Percentiles rank a stretch among this genome's conserved stretches.
phyloP scores from a whole-genome alignment of 1,284 basidiomycete genomes.

The Ustilago nuda region DNA sequence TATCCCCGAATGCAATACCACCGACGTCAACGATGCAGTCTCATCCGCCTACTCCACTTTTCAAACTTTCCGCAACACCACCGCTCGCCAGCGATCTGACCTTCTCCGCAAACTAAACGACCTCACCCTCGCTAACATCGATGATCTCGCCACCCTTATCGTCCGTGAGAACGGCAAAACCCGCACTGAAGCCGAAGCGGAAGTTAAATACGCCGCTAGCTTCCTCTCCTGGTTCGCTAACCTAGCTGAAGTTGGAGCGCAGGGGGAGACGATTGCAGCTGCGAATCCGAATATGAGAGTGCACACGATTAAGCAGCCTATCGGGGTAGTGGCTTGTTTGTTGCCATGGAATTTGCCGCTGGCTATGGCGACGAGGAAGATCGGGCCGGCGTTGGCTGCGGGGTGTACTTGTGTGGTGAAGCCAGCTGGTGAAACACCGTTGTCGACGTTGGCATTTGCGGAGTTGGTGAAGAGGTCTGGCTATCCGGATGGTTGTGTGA shows the following conservation, averaged over 20 bases:
- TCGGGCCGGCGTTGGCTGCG: slow-evolving; percentile 34
- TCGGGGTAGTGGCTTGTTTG: slow-evolving; percentile 44
- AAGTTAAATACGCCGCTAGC: slow-evolving; percentile 40
- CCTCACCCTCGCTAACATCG: slow-evolving; percentile 33
- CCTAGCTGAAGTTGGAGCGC: slow-evolving; percentile 28
- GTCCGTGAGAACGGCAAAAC: slow-evolving; percentile 52
- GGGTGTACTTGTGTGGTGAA: slow-evolving; percentile 46
- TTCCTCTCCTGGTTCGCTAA: slow-evolving; percentile 43
- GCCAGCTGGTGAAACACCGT: slow-evolving; percentile 39
- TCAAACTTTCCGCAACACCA: slow-evolving; percentile 17
- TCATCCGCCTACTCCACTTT: slow-evolving; percentile 29
- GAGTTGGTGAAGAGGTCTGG: slow-evolving; percentile 40
- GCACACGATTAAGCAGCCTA: slow-evolving; percentile 42
- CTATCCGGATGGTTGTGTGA: slow-evolving; percentile 34
- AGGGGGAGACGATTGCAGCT: slow-evolving; percentile 35
- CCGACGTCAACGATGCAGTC: slow-evolving; percentile 39
- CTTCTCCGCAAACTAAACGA: slow-evolving; percentile 47
- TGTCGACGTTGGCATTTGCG: slow-evolving; percentile 36
- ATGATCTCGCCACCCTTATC: slow-evolving; percentile 47
- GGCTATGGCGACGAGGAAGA: slow-evolving; percentile 45
- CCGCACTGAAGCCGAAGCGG: slow-evolving; percentile 40
- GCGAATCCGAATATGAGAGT: slow-evolving; percentile 32
- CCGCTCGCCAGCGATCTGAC: slow-evolving; percentile 29
- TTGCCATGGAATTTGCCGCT: slow-evolving; percentile 57
- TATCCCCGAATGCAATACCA: slow-evolving; percentile 35